phyloP scores from a whole-genome alignment of 805 yeast species.

The Sugiyamaella mastotermitis region DNA sequence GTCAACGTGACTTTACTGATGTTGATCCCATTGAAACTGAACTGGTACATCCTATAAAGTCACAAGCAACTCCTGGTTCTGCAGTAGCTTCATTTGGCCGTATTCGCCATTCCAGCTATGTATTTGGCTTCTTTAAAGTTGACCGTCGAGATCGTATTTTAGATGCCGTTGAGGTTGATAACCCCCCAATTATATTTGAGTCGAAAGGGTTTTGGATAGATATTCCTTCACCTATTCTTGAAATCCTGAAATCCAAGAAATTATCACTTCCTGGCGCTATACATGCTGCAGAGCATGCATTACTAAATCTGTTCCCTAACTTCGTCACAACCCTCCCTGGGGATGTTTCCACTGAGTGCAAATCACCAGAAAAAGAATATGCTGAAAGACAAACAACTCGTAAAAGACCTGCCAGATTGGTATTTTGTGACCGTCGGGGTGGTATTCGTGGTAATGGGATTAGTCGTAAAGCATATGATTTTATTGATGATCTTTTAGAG shows the following conservation, averaged over 20 bases:
- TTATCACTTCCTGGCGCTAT: constrained; percentile 82
- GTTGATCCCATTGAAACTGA: constrained; percentile 62
- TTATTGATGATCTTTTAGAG: constrained; percentile 56
- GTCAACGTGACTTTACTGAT: constrained; percentile 87
- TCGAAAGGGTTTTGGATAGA: constrained; percentile 93
- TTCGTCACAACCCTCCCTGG: constrained; percentile 57
- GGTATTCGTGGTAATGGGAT: constrained; percentile 72
- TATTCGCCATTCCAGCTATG: constrained; percentile 64
- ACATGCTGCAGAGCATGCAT: constrained; percentile 94
- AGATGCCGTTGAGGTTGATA: constrained; percentile 87
- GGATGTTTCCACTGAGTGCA: constrained; percentile 89
- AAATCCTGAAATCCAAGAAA: constrained; percentile 47
- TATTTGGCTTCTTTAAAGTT: constrained; percentile 89
- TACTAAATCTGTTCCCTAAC: constrained; percentile 72
- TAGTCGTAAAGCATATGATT: constrained; percentile 71
- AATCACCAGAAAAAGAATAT: constrained; percentile 95
- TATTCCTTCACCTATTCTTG: constrained; percentile 61
- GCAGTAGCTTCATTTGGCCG: constrained; percentile 54
- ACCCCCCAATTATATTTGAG: constrained; percentile 66
- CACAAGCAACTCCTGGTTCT: too few species aligned
- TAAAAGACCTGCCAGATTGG: constrained; percentile 78
- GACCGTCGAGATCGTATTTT: constrained; percentile 71
- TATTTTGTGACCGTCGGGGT: constrained; percentile 79
- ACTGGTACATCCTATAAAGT: too few species aligned
- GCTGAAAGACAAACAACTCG: constrained; percentile 66